A percentile compares a stretch with the other conserved stretches of the same genome.
Conservation (phyloP, 2,329 filamentous ascomycete species). For the Sporothrix phasma region DNA sequence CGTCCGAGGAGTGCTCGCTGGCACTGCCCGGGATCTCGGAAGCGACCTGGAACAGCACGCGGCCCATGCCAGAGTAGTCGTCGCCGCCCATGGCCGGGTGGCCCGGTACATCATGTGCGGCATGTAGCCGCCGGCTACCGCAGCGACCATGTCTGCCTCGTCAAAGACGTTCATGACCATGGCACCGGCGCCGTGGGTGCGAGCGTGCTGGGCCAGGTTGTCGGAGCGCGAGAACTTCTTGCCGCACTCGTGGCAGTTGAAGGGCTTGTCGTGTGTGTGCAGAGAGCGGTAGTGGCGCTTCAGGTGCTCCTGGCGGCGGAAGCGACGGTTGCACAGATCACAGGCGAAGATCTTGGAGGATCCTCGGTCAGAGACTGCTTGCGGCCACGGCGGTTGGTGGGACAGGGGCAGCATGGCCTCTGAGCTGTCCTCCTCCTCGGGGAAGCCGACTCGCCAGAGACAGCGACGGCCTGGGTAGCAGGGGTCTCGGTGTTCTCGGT, state of each 20-base stretch:
- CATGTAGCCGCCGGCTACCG: constrained; percentile 20
- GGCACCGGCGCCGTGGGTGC: constrained; percentile 83
- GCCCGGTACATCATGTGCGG: constrained; percentile 27
- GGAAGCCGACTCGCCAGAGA: constrained; percentile 24
- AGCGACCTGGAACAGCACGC: constrained; percentile 72
- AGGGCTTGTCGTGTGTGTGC: constrained; percentile 97
- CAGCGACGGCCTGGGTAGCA: constrained; percentile 24
- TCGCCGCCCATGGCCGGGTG: constrained; percentile 32
- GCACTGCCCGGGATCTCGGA: constrained; percentile 60
- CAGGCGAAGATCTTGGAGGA: constrained; percentile 98
- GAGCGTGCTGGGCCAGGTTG: constrained; percentile 90
- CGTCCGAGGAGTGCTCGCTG: constrained; percentile 48
- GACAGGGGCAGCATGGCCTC: constrained; percentile 31
- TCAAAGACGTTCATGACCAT: constrained; percentile 86
- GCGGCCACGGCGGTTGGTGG: constrained; percentile 82
- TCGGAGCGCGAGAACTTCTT: constrained; percentile 99
- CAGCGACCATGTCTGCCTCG: constrained; percentile 45
- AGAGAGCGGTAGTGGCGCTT: constrained; percentile 98
- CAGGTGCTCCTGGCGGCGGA: constrained; percentile 95
- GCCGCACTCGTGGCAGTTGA: constrained; percentile 92
- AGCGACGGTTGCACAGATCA: constrained; percentile 89
- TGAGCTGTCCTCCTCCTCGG: constrained; percentile 14
- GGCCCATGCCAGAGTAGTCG: constrained; percentile 60
- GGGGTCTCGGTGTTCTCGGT: constrained; percentile 16
- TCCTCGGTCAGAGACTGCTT: constrained; percentile 98